These are phyloP conservation scores for Pestalotiopsis sp. DNA, from an alignment of 2,329 filamentous ascomycete genomes.

Conservation along the genomic window DNA sequence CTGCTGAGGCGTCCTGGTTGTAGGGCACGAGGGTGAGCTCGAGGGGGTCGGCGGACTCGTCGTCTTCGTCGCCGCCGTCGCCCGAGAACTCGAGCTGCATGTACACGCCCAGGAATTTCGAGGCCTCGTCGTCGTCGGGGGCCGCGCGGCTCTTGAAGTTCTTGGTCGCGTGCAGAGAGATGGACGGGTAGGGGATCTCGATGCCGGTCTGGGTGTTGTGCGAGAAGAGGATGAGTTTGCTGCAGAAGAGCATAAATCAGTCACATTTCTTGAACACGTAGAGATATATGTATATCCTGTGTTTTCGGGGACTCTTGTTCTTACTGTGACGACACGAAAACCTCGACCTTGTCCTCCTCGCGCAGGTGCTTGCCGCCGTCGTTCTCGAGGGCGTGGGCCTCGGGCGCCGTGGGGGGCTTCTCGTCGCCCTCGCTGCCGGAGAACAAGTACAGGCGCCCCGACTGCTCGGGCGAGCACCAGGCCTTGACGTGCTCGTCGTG, in stretches of 20 bases:
- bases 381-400: constrained; percentile 35
- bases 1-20: constrained; percentile 28
- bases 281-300: too few relatives aligned
- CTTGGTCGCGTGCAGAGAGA: constrained; percentile 77
- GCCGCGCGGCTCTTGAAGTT: constrained; percentile 46
- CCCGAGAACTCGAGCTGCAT: constrained; percentile 70
- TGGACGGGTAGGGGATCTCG: constrained; percentile 72
- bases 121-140: constrained; percentile 37
- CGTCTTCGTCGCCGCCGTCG: constrained; percentile 55
- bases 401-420: constrained; percentile 33
- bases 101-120: constrained; percentile 57
- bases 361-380: constrained; percentile 27
- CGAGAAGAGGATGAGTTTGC: constrained; percentile 68
- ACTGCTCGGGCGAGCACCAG: constrained; percentile 58
- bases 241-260: constrained; percentile 27
- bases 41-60: constrained; percentile 65
- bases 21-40: constrained; percentile 69
- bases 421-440: constrained; percentile 35
- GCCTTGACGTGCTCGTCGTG: constrained; percentile 61
- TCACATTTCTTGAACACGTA: too few relatives aligned
- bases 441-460: constrained; percentile 58
- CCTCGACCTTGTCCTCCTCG: constrained; percentile 53
- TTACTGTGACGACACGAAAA: constrained; percentile 64
- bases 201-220: constrained; percentile 59
- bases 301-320: not conserved